Base-by-base conservation (phyloP, 108 stramenopile species). In the Skeletonema menzelii region DNA sequence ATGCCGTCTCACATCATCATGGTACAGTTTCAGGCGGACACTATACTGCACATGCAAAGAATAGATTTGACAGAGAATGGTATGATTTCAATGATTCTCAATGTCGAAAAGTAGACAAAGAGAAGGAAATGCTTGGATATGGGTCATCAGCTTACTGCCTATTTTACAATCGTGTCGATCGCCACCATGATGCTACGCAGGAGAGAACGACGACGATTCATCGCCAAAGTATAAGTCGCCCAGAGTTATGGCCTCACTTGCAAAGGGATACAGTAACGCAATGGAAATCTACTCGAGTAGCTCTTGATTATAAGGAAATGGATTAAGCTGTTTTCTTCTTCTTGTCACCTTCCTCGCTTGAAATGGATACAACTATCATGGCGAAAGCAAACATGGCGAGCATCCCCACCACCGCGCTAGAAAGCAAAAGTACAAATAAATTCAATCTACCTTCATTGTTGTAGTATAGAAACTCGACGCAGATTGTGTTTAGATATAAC, bases 11-110 rank as follows among this genome's bases (percentile, higher is more conserved):
- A 13, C 91, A 97, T 70, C 93, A 94, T 86, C 86, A 83, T 30
- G 98, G 95, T 7, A 85, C 84, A 38, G 84, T 97, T 30, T 88
- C 94, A 10, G 88, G 90, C 11, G 98, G 98, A 1, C 98, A 99
- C 75, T 99, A 99, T 71, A 98, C 97, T 11, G 96, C 97, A 4
- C 75, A 84, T 24, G 89, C 90, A 20, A 69, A 87, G 63, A 91
- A 88, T 83, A 75, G 93, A 62, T 91, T 94, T 69, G 94, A 93
- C 75, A 87, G 83, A 40, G 44, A 67, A 20, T 91, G 93, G 93
- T 90, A 91, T 65, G 88, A 90, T 42, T 91, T 92, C 75, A 95
- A 95, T 65, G 93, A 95, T 67, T 76, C 73, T 49, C 53, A 24
- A 5, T 84, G 77, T 37, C 73, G 76, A 8, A 49, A 58, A 49